Evolutionary conservation across 805 yeast species (phyloP).

Genomic region (Phaffomyces thermotolerans): DNA sequence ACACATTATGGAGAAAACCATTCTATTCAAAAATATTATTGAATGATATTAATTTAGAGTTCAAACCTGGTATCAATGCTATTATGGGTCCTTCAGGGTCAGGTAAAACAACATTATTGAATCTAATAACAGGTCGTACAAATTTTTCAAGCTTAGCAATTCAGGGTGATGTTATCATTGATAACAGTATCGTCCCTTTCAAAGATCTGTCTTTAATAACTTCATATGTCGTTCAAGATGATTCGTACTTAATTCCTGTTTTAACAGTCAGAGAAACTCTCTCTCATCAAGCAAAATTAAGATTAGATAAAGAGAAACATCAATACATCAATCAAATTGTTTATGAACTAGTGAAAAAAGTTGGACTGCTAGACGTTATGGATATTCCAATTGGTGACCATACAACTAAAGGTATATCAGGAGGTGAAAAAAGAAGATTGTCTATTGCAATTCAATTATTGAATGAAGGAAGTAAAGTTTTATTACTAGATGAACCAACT

Average conservation of each 20-base stretch:
- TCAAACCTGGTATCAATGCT: conserved; percentile 66
- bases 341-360: conserved; percentile 48
- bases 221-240: conserved; percentile 82
- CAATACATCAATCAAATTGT: conserved; percentile 43
- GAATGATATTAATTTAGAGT: conserved; percentile 48
- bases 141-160: conserved; percentile 20
- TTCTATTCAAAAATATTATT: conserved; percentile 8
- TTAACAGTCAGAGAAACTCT: conserved; percentile 76
- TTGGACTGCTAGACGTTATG: conserved; percentile 47
- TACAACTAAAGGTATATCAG: conserved; percentile 56
- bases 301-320: conserved; percentile 41
- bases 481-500: conserved; percentile 82
- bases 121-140: conserved; percentile 52
- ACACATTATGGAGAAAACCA: conserved; percentile 3
- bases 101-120: conserved; percentile 66
- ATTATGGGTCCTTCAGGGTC: conserved; percentile 81
- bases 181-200: conserved; percentile 30
- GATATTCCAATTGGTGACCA: conserved; percentile 45
- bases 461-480: conserved; percentile 54
- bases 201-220: conserved; percentile 30
- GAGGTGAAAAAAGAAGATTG: conserved; percentile 78
- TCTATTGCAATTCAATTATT: conserved; percentile 76
- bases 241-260: conserved; percentile 59
- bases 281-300: conserved; percentile 58
- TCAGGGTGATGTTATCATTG: conserved; percentile 40